Conservation (phyloP, 2,329 filamentous ascomycete species). For the Colletotrichum kahawae region DNA sequence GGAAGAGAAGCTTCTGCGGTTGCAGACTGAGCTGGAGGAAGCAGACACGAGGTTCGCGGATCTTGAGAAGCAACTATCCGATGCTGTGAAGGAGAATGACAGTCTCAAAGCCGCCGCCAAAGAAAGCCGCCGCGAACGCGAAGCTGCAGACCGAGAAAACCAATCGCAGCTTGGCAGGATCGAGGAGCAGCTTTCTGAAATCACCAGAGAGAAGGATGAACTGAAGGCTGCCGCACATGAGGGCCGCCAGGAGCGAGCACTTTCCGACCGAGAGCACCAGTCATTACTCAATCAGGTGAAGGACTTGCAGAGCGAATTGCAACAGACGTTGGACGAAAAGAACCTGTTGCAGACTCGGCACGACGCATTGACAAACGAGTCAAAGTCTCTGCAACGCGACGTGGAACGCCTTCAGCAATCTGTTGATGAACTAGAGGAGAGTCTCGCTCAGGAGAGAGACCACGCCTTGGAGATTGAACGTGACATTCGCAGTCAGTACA, state of each 20-base stretch:
- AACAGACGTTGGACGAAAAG: conserved; percentile 68
- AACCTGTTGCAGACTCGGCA: conserved; percentile 72
- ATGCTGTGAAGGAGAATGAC: conserved; percentile 51
- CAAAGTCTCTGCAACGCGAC: conserved; percentile 69
- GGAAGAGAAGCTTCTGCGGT: conserved; percentile 70
- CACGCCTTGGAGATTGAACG: conserved; percentile 66
- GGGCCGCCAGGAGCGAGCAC: conserved; percentile 48
- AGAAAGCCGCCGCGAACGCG: conserved; percentile 47
- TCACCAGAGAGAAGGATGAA: conserved; percentile 50
- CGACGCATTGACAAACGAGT: conserved; percentile 70
- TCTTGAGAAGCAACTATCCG: conserved; percentile 56
- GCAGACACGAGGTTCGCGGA: conserved; percentile 52
- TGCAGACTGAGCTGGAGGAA: conserved; percentile 70
- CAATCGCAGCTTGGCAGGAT: conserved; percentile 48
- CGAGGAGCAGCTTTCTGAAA: conserved; percentile 54
- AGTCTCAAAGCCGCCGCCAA: conserved; percentile 50
- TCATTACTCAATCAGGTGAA: conserved; percentile 56
- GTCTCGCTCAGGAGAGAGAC: conserved; percentile 58
- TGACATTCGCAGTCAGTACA: conserved; percentile 53
- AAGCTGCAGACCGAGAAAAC: conserved; percentile 42
- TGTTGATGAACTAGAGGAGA: conserved; percentile 52
- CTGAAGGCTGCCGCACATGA: conserved; percentile 51
- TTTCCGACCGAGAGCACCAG: conserved; percentile 40
- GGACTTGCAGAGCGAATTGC: conserved; percentile 63
- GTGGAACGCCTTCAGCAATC: conserved; percentile 55